Conservation (phyloP, 2,329 filamentous ascomycete species). For the Colletotrichum sp. region DNA sequence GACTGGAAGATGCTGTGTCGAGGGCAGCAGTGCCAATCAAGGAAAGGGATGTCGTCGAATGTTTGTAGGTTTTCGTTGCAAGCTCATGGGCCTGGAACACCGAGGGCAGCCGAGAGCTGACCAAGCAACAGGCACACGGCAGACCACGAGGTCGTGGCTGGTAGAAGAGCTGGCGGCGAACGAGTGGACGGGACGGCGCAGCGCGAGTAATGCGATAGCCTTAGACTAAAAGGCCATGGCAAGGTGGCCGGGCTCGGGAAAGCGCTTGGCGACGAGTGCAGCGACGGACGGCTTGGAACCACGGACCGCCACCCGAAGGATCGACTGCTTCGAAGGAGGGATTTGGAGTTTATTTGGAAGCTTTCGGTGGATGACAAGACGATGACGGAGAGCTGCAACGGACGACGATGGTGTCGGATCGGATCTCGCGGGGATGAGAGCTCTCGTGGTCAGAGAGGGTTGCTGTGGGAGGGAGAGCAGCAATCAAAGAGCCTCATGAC, state of each 20-base stretch:
- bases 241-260: neutral
- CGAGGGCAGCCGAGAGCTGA: neutral
- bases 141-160: slow-evolving; percentile 12
- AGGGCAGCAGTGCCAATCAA: neutral
- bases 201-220: slow-evolving; percentile 17
- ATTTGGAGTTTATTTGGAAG: neutral
- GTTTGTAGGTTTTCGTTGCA: neutral
- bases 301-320: slow-evolving; percentile 12
- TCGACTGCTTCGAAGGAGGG: neutral
- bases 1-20: neutral
- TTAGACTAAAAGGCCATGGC: slow-evolving; percentile 6
- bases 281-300: neutral
- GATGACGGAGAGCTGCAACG: neutral
- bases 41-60: neutral
- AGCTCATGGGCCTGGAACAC: neutral
- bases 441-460: neutral
- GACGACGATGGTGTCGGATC: neutral
- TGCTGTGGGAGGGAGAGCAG: neutral
- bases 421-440: neutral
- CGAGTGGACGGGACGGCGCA: slow-evolving; percentile 16
- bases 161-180: neutral
- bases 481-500: neutral
- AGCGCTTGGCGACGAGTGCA: slow-evolving; percentile 1
- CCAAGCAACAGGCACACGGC: neutral
- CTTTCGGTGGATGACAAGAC: neutral